Base-by-base conservation (phyloP, 495 filamentous ascomycete species). In the Aeminium ludgeri region DNA sequence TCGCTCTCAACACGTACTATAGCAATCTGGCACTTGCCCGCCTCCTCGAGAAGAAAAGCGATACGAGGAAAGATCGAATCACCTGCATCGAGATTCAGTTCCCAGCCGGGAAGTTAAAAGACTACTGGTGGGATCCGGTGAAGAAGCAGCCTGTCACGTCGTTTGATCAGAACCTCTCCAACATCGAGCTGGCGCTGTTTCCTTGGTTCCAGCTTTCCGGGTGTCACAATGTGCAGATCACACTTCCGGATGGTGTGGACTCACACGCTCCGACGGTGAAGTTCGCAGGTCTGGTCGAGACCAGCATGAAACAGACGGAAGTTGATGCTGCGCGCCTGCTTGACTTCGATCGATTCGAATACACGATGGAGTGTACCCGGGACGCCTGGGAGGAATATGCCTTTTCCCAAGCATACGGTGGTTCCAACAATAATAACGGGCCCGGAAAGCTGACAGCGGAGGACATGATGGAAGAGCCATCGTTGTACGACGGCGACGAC, bases 151-250 rank as follows among this genome's bases (percentile, higher is more conserved):
- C 48, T 1, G 13, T 32, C 0, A 28, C 30, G 6, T 40, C 51
- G 1, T 34, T 38, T 20, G 36, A 47, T 16, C 34, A 48, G 32
- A 20, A 19, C 6, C 3, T 41, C 10, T 20, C 43, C 1, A 41
- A 47, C 37, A 20, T 54, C 37, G 51, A 54, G 29, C 13, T 50
- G 2, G 31, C 43, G 1, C 23, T 50, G 16, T 40, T 36, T 16
- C 51, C 51, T 1, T 44, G 50, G 15, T 18, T 36, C 6, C 30
- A 17, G 1, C 51, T 54, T 12, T 31, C 32, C 10, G 12, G 30
- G 2, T 34, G 28, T 11, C 43, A 50, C 34, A 42, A 31, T 27
- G 43, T 43, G 13, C 16, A 30, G 12, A 20, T 50, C 29, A 18
- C 1, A 1, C 43, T 46, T 2, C 48, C 48, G 1, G 5, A 13